A percentile compares a stretch with the other conserved stretches of the same genome.
Evolutionary conservation across 257 asterid species (phyloP).

Genomic region (Solanum bukasovii): DNA sequence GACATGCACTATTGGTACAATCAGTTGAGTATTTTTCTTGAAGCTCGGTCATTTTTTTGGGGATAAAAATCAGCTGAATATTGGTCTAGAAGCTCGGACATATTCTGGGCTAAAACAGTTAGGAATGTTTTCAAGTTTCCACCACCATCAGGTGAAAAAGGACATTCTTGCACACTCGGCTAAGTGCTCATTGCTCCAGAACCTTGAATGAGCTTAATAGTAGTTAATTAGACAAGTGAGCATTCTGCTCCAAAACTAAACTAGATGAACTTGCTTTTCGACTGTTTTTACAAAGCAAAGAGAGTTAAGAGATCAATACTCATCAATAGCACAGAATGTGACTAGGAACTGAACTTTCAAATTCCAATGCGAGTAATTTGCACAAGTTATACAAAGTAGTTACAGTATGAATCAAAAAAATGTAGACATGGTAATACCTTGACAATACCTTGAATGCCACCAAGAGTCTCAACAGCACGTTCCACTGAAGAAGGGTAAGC

Average conservation of each 20-base stretch:
- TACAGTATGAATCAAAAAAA: background rate
- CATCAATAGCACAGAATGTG: background rate
- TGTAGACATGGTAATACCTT: conserved; percentile 35
- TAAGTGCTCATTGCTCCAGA: background rate
- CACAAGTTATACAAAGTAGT: background rate
- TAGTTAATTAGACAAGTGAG: background rate
- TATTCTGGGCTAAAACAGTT: background rate
- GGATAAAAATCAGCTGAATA: background rate
- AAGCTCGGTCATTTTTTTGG: background rate
- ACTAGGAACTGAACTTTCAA: background rate
- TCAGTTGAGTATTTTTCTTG: background rate
- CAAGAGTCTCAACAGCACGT: conserved; percentile 82
- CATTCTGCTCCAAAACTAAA: background rate
- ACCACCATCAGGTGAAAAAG: background rate
- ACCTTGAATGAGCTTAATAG: background rate
- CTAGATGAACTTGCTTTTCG: background rate
- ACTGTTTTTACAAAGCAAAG: background rate
- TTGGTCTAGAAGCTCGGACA: background rate
- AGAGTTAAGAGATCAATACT: background rate
- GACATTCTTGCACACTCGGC: background rate
- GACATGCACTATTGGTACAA: background rate
- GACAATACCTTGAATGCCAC: conserved; percentile 55
- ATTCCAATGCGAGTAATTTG: background rate
- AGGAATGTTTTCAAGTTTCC: background rate
- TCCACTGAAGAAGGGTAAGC: conserved; percentile 80